These are phyloP conservation scores for Wallemia ichthyophaga DNA, from an alignment of 1,284 basidiomycete species.

Conservation along the genomic window DNA sequence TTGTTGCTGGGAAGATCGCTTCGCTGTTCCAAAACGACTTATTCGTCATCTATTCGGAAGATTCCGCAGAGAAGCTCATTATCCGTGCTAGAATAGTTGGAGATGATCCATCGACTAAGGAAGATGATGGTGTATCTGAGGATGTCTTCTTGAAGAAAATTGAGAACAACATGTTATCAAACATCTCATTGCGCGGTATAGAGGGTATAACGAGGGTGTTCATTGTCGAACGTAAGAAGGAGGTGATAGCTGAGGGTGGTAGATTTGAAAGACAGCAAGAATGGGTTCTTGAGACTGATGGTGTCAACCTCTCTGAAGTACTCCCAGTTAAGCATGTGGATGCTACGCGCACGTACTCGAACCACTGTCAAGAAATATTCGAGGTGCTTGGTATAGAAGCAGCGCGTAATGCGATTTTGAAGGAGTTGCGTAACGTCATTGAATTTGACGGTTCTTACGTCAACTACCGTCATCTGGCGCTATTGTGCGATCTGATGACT, in stretches of 20 bases:
- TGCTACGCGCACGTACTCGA: slow-evolving; percentile 69
- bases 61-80: slow-evolving; percentile 88
- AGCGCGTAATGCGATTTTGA: slow-evolving; percentile 70
- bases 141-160: slow-evolving; percentile 89
- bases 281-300: slow-evolving; percentile 94
- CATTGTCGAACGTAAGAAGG: slow-evolving; percentile 60
- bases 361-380: slow-evolving; percentile 89
- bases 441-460: slow-evolving; percentile 99
- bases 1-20: slow-evolving; percentile 75
- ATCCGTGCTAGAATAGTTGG: slow-evolving; percentile 76
- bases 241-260: slow-evolving; percentile 26
- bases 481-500: slow-evolving; percentile 95
- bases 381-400: slow-evolving; percentile 95
- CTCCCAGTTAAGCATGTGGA: slow-evolving; percentile 89
- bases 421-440: slow-evolving; percentile 73
- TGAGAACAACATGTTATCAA: slow-evolving; percentile 84
- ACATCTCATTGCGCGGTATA: slow-evolving; percentile 83
- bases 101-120: slow-evolving; percentile 51
- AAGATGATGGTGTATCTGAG: slow-evolving; percentile 70
- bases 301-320: slow-evolving; percentile 74
- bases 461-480: slow-evolving; percentile 85
- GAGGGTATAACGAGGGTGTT: slow-evolving; percentile 75
- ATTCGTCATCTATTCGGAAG: slow-evolving; percentile 96
- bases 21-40: slow-evolving; percentile 87
- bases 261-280: slow-evolving; percentile 30